Percentiles rank a stretch among this genome's conserved stretches.
Conservation (phyloP, 352 stramenopile species). For the Pythium graminicola region DNA sequence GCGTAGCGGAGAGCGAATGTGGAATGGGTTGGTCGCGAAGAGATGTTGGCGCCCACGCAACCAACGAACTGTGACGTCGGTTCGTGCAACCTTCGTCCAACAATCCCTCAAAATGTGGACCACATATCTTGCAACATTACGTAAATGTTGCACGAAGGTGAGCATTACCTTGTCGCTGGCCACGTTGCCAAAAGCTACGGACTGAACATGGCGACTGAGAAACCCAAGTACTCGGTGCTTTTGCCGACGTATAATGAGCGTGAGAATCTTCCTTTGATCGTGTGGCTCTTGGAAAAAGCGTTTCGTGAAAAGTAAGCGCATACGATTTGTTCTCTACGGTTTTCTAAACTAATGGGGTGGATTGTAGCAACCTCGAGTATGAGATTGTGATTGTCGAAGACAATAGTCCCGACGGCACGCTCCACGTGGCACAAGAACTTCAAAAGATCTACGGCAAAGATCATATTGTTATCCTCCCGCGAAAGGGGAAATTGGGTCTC, state of each 20-base stretch:
- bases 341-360: not conserved
- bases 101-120: not conserved
- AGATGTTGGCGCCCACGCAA: conserved; percentile 6
- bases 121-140: not conserved
- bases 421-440: conserved; percentile 90
- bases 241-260: conserved; percentile 98
- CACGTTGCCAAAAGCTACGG: not conserved
- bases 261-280: conserved; percentile 97
- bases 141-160: not conserved
- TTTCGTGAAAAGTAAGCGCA: conserved; percentile 83
- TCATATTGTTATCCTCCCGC: conserved; percentile 90
- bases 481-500: conserved; percentile 94
- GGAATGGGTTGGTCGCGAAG: not conserved
- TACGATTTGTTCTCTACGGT: not conserved
- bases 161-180: not conserved
- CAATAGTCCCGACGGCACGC: conserved; percentile 94
- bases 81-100: conserved; percentile 4
- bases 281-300: conserved; percentile 94
- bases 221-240: conserved; percentile 91
- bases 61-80: not conserved
- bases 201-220: conserved; percentile 4
- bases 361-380: conserved; percentile 77
- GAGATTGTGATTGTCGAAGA: conserved; percentile 99
- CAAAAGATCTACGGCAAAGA: conserved; percentile 89
- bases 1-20: not conserved